These are phyloP conservation scores for Imleria badia DNA, from an alignment of 768 basidiomycete species.

Conservation along the genomic window DNA sequence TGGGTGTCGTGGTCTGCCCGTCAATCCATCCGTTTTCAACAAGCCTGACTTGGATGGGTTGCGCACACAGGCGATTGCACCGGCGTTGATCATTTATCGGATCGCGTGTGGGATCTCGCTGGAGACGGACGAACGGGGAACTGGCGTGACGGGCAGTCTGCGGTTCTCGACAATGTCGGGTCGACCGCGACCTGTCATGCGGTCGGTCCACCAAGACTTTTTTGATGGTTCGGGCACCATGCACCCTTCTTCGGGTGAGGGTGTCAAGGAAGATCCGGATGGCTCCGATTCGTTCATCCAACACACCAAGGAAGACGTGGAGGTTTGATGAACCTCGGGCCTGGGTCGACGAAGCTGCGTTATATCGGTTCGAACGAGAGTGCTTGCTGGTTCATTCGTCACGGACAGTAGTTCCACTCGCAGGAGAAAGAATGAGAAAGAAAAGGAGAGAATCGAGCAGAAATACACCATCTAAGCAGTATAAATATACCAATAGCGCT, in stretches of 20 bases:
- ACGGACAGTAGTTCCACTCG: neutral
- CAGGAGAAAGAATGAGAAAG: neutral
- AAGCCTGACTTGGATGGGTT: neutral
- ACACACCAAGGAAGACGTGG: neutral
- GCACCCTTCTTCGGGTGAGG: neutral
- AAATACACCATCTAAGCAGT: neutral
- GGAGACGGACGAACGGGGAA: constrained; percentile 13
- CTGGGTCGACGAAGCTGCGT: neutral
- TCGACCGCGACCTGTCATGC: neutral
- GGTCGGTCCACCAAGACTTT: neutral
- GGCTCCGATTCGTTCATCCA: constrained; percentile 14
- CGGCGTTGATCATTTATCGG: constrained; percentile 21
- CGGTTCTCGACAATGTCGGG: constrained; percentile 8
- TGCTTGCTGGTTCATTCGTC: neutral
- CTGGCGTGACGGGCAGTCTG: neutral
- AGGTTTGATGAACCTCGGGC: neutral
- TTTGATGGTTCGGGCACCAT: constrained; percentile 11
- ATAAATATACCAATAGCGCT: too few species aligned
- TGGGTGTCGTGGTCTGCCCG: neutral
- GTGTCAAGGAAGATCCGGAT: constrained; percentile 1
- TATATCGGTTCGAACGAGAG: neutral
- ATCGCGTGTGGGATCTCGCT: constrained; percentile 22
- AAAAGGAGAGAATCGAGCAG: neutral
- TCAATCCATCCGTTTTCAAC: too few species aligned
- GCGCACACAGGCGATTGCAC: constrained; percentile 14